Percentiles rank a stretch among this genome's conserved stretches.
These are phyloP conservation scores for Lachnellula subtilissima DNA, from an alignment of 2,329 filamentous ascomycete species.

Conservation along the genomic window DNA sequence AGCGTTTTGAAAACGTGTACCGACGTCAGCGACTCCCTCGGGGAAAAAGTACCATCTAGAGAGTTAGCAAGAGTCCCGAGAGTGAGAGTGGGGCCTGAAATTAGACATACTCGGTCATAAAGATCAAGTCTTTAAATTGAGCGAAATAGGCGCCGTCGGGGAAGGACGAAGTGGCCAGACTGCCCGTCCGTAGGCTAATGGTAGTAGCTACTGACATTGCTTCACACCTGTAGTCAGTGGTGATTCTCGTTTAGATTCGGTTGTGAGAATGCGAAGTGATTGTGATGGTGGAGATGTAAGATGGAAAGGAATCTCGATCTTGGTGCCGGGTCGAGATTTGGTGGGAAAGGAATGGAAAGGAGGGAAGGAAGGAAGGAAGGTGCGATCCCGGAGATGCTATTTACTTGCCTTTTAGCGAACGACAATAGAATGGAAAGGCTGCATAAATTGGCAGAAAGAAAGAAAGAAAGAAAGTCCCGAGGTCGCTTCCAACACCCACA, in stretches of 20 bases:
- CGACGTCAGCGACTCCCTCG: not conserved
- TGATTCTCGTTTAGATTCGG: not conserved
- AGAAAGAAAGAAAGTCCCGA: too few relatives aligned
- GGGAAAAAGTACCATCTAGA: not conserved
- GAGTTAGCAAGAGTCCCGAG: not conserved
- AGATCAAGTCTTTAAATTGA: not conserved
- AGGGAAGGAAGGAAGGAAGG: too few relatives aligned
- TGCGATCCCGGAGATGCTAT: too few relatives aligned
- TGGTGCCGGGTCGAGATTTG: too few relatives aligned
- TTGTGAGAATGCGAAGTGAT: not conserved
- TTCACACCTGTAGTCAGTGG: not conserved
- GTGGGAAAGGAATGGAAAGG: too few relatives aligned
- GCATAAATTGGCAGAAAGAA: too few relatives aligned
- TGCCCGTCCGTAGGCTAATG: not conserved
- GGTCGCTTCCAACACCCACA: too few relatives aligned
- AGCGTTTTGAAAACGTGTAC: not conserved
- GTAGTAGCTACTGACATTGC: not conserved
- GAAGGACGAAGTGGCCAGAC: not conserved
- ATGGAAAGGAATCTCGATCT: too few relatives aligned
- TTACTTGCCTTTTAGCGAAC: too few relatives aligned
- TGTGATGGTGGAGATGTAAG: too few relatives aligned
- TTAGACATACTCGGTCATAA: not conserved
- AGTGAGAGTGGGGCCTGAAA: not conserved
- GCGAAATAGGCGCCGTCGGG: not conserved
- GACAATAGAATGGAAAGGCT: too few relatives aligned